A percentile compares a stretch with the other conserved stretches of the same genome.
These are phyloP conservation scores for Termitomyces sp. DNA, from an alignment of 768 basidiomycete species.

Conservation along the genomic window DNA sequence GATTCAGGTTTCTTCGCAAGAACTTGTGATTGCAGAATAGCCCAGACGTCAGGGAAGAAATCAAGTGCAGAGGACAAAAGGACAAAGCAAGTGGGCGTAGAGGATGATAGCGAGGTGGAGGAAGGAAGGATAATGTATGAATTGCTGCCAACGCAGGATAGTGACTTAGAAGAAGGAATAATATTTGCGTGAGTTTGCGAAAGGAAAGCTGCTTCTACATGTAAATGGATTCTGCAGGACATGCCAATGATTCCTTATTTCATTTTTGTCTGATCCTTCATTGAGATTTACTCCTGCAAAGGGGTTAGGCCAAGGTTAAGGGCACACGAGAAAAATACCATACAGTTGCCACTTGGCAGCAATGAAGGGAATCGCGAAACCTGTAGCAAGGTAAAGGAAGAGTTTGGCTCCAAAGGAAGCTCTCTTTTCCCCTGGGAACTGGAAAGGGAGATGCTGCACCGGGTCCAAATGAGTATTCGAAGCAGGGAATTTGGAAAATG, in stretches of 20 bases:
- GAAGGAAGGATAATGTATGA: conserved; percentile 8
- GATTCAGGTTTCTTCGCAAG: conserved; percentile 57
- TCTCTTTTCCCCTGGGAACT: conserved; percentile 47
- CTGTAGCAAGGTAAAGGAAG: conserved; percentile 39
- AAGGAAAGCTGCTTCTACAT: not conserved
- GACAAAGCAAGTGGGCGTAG: conserved; percentile 12
- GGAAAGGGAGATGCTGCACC: conserved; percentile 52
- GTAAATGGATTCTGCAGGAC: not conserved
- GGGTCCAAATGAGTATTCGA: conserved; percentile 1
- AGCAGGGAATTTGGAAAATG: conserved; percentile 8
- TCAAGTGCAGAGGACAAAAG: conserved; percentile 21
- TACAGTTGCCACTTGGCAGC: conserved; percentile 64
- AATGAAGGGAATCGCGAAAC: conserved; percentile 65
- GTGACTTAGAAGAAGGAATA: conserved; percentile 15
- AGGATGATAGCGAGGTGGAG: conserved; percentile 11
- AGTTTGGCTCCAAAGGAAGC: conserved; percentile 46
- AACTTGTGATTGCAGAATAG: conserved; percentile 62
- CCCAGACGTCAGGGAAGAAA: conserved; percentile 31
- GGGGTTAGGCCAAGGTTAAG: not conserved
- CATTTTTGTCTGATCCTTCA: conserved; percentile 1
- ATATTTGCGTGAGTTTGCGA: conserved; percentile 10
- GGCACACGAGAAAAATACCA: conserved; percentile 22
- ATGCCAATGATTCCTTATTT: not conserved
- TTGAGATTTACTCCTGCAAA: conserved; percentile 38
- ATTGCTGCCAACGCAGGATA: not conserved